These are phyloP conservation scores for Heracleum sosnowskyi DNA, from an alignment of 129 eudicot species.

Conservation along the genomic window DNA sequence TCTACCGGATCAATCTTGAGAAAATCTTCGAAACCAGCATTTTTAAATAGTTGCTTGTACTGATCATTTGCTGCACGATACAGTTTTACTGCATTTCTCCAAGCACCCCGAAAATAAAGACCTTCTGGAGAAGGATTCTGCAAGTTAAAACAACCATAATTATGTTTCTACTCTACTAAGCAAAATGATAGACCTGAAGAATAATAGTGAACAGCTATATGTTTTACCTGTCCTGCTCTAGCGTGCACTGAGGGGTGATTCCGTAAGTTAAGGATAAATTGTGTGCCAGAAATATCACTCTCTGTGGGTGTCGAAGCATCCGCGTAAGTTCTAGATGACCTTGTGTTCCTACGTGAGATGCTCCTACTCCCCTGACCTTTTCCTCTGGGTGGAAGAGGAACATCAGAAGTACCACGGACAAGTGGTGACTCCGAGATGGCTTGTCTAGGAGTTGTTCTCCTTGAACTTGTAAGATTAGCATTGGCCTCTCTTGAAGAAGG, in stretches of 20 bases:
- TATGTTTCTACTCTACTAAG: not conserved
- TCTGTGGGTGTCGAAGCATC: no score
- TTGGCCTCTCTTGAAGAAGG: not conserved
- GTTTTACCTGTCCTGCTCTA: constrained; percentile 5
- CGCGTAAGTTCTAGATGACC: not conserved
- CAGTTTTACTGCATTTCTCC: constrained; percentile 9
- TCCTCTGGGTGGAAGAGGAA: not conserved
- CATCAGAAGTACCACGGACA: not conserved
- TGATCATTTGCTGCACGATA: constrained; percentile 13
- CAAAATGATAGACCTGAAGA: not conserved
- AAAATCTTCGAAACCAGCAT: constrained; percentile 9
- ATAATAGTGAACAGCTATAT: not conserved
- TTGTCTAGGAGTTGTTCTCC: no score
- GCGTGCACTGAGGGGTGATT: constrained; percentile 1
- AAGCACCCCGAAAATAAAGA: constrained; percentile 11
- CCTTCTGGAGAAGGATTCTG: not conserved
- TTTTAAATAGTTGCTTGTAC: constrained; percentile 5
- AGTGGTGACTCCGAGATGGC: constrained; percentile 4
- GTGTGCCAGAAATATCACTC: no score
- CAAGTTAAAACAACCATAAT: not conserved
- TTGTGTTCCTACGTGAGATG: not conserved
- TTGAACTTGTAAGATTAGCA: not conserved
- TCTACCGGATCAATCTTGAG: constrained; percentile 1
- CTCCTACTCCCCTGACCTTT: not conserved
- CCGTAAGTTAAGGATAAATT: not conserved